Conservation (phyloP, 1,139 yeast species). For the Meyerozyma elateridarum region DNA sequence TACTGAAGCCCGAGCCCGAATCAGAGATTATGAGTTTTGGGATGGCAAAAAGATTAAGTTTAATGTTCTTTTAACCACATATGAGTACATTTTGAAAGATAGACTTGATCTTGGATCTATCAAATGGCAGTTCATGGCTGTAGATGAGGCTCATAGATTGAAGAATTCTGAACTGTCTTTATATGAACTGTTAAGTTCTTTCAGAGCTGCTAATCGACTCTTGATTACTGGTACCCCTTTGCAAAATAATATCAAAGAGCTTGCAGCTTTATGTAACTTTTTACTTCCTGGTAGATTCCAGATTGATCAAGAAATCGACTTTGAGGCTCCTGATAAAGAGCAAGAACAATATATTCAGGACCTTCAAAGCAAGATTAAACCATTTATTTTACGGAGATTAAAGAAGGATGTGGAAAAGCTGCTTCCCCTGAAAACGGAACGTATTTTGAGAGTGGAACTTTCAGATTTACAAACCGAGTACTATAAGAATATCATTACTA, state of each 20-base stretch:
- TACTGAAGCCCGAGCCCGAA: conserved; percentile 74
- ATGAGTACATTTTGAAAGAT: conserved; percentile 92
- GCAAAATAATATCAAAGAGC: conserved; percentile 91
- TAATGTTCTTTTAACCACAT: conserved; percentile 84
- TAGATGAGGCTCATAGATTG: conserved; percentile 96
- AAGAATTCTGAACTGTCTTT: conserved; percentile 92
- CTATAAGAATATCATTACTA: conserved; percentile 87
- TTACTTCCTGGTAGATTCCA: conserved; percentile 90
- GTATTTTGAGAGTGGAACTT: conserved; percentile 89
- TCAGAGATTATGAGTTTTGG: conserved; percentile 83
- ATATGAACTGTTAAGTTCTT: conserved; percentile 79
- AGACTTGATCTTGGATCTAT: conserved; percentile 71
- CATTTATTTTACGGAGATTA: conserved; percentile 85
- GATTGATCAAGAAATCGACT: conserved; percentile 92
- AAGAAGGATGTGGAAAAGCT: conserved; percentile 98
- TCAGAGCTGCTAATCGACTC: conserved; percentile 78
- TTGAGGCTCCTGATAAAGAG: conserved; percentile 78
- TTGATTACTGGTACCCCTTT: conserved; percentile 97
- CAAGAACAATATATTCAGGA: conserved; percentile 88
- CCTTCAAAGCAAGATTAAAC: conserved; percentile 79
- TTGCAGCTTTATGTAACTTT: conserved; percentile 91
- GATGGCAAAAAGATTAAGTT: conserved; percentile 69
- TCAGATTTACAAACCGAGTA: conserved; percentile 94
- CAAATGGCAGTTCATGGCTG: conserved; percentile 95
- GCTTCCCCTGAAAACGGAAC: conserved; percentile 89